Conservation (phyloP, 192 early-diverging fungal species). For the Coemansia furcata region DNA sequence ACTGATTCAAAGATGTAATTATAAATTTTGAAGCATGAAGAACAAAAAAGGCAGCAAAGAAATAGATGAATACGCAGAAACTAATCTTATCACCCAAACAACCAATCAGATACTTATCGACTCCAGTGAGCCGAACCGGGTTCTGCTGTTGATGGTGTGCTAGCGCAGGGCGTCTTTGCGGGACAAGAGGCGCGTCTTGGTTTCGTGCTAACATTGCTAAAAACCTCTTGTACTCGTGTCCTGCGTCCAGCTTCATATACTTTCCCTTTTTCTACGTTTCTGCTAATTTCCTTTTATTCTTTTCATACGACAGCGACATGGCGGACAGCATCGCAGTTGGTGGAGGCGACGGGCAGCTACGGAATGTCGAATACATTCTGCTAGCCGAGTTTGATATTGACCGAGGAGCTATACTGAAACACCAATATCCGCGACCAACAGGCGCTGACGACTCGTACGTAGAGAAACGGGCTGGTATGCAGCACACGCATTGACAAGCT, state of each 20-base stretch:
- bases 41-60: not conserved
- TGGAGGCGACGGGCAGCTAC: slow-evolving; percentile 24
- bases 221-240: too few relatives aligned
- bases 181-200: not conserved
- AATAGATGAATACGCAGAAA: not conserved
- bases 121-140: not conserved
- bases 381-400: slow-evolving; percentile 97
- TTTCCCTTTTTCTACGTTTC: not conserved
- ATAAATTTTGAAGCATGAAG: not conserved
- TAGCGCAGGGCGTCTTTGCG: not conserved
- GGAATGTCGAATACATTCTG: slow-evolving; percentile 79
- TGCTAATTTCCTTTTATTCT: slow-evolving; percentile 4
- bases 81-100: too few relatives aligned
- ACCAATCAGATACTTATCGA: not conserved
- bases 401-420: slow-evolving; percentile 79
- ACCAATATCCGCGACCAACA: slow-evolving; percentile 83
- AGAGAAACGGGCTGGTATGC: not conserved
- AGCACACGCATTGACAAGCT: not conserved
- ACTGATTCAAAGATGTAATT: not conserved
- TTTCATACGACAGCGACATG: slow-evolving; percentile 15
- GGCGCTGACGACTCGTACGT: slow-evolving; percentile 79
- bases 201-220: too few relatives aligned
- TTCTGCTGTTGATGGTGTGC: slow-evolving; percentile 1
- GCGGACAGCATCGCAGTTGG: slow-evolving; percentile 12
- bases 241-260: not conserved